These are phyloP conservation scores for Amaranthus palmeri DNA, from an alignment of 148 eudicot genomes.

Conservation along the genomic window DNA sequence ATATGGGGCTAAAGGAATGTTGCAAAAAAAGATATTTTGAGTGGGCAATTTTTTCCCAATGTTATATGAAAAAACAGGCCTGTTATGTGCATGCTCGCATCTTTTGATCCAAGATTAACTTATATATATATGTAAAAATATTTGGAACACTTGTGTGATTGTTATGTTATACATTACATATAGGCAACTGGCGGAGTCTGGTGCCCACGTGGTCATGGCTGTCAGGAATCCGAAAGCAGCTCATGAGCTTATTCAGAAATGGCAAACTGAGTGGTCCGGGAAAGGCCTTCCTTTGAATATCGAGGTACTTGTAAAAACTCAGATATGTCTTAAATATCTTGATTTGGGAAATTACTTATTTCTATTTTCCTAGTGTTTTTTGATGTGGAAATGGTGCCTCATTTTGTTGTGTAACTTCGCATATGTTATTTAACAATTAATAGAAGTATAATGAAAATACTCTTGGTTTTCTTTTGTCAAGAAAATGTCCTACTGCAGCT, in stretches of 20 bases:
- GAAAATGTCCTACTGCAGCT: neutral
- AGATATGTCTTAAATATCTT: neutral
- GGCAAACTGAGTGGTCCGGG: constrained; percentile 88
- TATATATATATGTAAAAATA: neutral
- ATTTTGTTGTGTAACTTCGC: neutral
- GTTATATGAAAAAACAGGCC: neutral
- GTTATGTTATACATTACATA: constrained; percentile 3
- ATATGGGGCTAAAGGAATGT: neutral
- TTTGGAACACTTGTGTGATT: constrained; percentile 3
- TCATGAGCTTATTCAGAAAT: constrained; percentile 61
- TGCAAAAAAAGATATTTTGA: neutral
- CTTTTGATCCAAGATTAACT: neutral
- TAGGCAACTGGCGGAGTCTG: constrained; percentile 96
- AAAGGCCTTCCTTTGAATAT: constrained; percentile 89
- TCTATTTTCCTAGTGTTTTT: neutral
- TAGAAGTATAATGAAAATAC: neutral
- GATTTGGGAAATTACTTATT: neutral
- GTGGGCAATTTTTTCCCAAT: too few species aligned
- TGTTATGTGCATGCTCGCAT: neutral
- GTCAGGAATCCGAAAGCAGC: constrained; percentile 81
- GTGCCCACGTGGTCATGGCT: constrained; percentile 97
- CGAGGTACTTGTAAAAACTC: constrained; percentile 47
- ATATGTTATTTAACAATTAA: neutral
- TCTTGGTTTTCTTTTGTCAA: neutral
- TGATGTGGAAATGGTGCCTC: neutral